Percentiles rank a stretch among this genome's conserved stretches.
These are phyloP conservation scores for Dovyalis caffra DNA, from an alignment of 345 rosid species.

Conservation along the genomic window DNA sequence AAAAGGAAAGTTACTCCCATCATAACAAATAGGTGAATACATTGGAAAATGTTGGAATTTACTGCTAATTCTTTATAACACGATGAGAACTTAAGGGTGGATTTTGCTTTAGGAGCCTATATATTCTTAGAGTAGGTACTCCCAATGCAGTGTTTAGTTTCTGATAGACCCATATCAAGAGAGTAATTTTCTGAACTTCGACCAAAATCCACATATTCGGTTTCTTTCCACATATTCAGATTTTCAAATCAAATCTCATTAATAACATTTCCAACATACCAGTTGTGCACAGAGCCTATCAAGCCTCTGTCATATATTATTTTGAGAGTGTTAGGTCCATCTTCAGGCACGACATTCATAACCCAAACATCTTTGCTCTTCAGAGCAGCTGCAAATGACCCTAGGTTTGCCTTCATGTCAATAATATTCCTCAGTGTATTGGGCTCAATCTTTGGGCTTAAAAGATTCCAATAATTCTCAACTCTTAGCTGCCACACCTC, in stretches of 20 bases:
- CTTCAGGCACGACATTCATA: slow-evolving; percentile 78
- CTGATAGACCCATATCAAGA: not conserved
- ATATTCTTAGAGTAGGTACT: not conserved
- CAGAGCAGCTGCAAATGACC: slow-evolving; percentile 92
- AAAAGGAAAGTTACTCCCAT: not conserved
- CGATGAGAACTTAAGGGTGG: not conserved
- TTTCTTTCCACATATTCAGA: not conserved
- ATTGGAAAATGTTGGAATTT: not conserved
- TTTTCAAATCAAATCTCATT: not conserved
- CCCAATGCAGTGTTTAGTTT: not conserved
- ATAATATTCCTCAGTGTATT: slow-evolving; percentile 80
- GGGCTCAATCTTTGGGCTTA: slow-evolving; percentile 66
- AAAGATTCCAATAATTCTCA: slow-evolving; percentile 73
- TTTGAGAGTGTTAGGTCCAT: slow-evolving; percentile 83
- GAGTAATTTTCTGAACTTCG: not conserved
- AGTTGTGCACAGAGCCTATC: slow-evolving; percentile 73
- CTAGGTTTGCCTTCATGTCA: slow-evolving; percentile 97
- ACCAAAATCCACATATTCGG: not conserved
- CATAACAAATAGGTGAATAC: not conserved
- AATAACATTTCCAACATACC: slow-evolving; percentile 42
- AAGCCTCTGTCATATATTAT: slow-evolving; percentile 84
- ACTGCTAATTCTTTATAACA: not conserved
- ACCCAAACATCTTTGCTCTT: slow-evolving; percentile 86
- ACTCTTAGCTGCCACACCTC: slow-evolving; percentile 73
- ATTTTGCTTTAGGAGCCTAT: not conserved